phyloP scores from a whole-genome alignment of 768 basidiomycete species.

The Austroboletus eburneus region DNA sequence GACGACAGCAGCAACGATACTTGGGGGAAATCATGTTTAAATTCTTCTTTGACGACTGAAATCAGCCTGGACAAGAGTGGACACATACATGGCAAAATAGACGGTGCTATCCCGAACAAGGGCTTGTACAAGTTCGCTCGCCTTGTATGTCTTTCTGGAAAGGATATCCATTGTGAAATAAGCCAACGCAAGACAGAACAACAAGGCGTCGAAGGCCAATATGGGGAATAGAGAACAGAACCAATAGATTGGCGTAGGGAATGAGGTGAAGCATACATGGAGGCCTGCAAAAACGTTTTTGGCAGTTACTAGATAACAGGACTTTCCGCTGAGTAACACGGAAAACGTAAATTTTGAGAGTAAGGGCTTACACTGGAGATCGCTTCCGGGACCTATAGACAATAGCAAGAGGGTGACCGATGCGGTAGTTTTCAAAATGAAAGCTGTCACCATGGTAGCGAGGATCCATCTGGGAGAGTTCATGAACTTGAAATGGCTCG shows the following conservation, averaged over 20 bases:
- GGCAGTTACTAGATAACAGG: background rate
- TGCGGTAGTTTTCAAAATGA: slow-evolving; percentile 3
- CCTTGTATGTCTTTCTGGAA: background rate
- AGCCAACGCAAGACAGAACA: slow-evolving; percentile 13
- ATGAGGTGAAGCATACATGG: slow-evolving; percentile 2
- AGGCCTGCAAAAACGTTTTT: background rate
- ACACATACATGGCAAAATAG: slow-evolving; percentile 18
- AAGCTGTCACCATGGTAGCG: slow-evolving; percentile 2
- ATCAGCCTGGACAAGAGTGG: background rate
- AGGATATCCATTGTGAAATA: slow-evolving; percentile 3
- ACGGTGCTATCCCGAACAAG: slow-evolving; percentile 17
- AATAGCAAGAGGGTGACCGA: slow-evolving; percentile 9
- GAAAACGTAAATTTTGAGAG: background rate
- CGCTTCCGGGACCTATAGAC: slow-evolving; percentile 8
- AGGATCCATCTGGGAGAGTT: slow-evolving; percentile 6
- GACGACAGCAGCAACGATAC: slow-evolving; percentile 1
- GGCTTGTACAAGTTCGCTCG: slow-evolving; percentile 9
- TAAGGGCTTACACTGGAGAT: slow-evolving; percentile 4
- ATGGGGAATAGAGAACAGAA: slow-evolving; percentile 6
- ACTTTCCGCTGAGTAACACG: background rate
- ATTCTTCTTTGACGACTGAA: no score
- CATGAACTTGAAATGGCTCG: slow-evolving; percentile 8
- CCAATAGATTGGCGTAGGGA: background rate
- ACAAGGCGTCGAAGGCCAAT: slow-evolving; percentile 12
- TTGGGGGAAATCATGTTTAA: background rate